Evolutionary conservation across 768 basidiomycete species (phyloP), one percentile per base, ranked within the genome.

Genomic region (Naganishia antarctica): DNA sequence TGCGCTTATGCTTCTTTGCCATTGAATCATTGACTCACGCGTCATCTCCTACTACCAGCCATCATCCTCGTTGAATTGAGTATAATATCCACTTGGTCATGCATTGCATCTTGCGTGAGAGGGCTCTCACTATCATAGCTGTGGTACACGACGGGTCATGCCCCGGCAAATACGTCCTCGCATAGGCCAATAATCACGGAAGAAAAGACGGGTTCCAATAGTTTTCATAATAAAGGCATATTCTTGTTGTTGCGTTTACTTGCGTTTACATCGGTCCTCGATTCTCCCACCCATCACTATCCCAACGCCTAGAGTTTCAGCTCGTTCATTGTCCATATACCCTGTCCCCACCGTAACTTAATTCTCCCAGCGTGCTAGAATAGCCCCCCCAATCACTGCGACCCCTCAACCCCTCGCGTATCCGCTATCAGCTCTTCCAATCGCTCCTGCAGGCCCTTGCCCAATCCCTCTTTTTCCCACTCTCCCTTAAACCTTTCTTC

Each of bases 391-490:
- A 44, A 12, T 18, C n/a, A 12, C n/a, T 21, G 43, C 11, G 43
- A n/a, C n/a, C 43, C 37, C 37, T 40, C 37, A 40, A 40, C 37
- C 37, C 37, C 16, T 40, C 37, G 16, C 37, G 37, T 40, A 41
- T 57, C 37, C 37, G 37, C 23, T 9, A 40, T 40, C 37, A 57
- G 21, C 34, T 57, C 53, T 34, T 57, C 53, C 34, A 57, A 37
- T 34, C 53, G 53, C 53, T 32, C 53, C 37, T 37, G 32, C 23
- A 57, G 32, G 1, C 53, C 53, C 53, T 57, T 57, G n/a, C 53
- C 53, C 21, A 57, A 25, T 6, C 53, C 53, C 23, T 57, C 53
- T 34, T 37, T 57, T n/a, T 57, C 53, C 53, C 53, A 57, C 32
- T 57, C 53, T 18, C 53, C 37, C 23, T 40, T 37, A 7, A 34